These are phyloP conservation scores for Paraleonurus japonicus DNA, from an alignment of 257 asterid genomes.

Conservation along the genomic window DNA sequence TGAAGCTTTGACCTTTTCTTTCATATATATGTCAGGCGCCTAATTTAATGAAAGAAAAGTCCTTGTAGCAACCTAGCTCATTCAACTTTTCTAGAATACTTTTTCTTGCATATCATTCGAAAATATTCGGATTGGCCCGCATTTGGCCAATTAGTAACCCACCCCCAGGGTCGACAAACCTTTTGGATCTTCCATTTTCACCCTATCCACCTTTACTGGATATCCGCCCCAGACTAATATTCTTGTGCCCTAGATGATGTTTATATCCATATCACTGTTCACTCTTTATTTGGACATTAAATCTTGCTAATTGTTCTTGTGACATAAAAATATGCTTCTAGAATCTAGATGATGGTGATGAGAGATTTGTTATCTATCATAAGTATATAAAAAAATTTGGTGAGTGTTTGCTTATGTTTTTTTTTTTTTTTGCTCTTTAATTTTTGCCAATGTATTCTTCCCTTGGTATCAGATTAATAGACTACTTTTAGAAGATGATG, in stretches of 20 bases:
- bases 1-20: conserved; percentile 4
- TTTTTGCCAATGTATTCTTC: conserved; percentile 18
- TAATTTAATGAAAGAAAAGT: background rate
- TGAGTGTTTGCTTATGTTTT: background rate
- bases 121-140: background rate
- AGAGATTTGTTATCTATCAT: conserved; percentile 15
- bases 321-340: conserved; percentile 12
- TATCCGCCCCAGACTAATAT: background rate
- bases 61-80: background rate
- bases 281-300: conserved; percentile 15
- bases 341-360: conserved; percentile 17
- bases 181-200: background rate
- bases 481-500: conserved; percentile 84
- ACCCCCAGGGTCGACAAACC: background rate
- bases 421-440: conserved; percentile 5
- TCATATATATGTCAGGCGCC: background rate
- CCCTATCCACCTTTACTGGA: background rate
- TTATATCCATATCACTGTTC: background rate
- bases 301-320: conserved; percentile 20
- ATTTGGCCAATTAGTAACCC: background rate
- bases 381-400: background rate
- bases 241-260: conserved; percentile 3
- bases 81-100: background rate
- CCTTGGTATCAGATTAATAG: conserved; percentile 67
- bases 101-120: background rate